phyloP scores from a whole-genome alignment of 169 alveolate species.

The Neospora caninum region DNA sequence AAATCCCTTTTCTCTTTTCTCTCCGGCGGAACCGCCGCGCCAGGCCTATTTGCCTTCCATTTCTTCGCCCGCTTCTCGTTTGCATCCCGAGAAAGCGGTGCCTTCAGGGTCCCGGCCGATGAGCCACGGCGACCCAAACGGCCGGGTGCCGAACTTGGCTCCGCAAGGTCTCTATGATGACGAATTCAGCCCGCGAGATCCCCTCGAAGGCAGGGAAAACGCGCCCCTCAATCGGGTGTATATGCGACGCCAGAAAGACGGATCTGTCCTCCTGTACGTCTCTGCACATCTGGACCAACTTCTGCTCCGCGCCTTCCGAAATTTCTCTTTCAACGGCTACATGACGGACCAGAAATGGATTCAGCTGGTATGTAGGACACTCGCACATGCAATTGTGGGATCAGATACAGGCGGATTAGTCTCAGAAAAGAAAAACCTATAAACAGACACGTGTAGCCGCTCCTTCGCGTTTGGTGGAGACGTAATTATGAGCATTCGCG shows the following conservation, averaged over 20 bases:
- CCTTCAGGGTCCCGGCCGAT: too few species aligned
- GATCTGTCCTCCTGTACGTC: not conserved
- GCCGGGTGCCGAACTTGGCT: too few species aligned
- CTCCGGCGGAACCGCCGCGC: too few species aligned
- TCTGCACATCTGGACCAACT: not conserved
- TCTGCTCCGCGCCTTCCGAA: not conserved
- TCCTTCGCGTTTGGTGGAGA: not conserved
- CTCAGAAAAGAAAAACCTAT: not conserved
- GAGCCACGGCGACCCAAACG: too few species aligned
- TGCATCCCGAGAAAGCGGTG: too few species aligned
- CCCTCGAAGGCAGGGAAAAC: not conserved
- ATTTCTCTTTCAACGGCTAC: not conserved
- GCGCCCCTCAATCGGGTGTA: constrained; percentile 6
- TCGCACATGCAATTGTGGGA: too few species aligned
- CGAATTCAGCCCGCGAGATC: not conserved
- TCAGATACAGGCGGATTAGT: not conserved
- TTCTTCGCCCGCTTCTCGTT: not conserved
- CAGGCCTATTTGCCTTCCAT: not conserved
- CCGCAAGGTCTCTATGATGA: too few species aligned
- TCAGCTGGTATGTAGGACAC: not conserved
- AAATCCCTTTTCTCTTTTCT: too few species aligned
- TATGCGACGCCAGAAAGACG: constrained; percentile 10
- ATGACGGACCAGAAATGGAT: not conserved
- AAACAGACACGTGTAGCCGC: not conserved
- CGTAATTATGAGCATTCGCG: too few species aligned